Base-by-base conservation (phyloP, 2,329 filamentous ascomycete genomes). In the Shiraia sp. region DNA sequence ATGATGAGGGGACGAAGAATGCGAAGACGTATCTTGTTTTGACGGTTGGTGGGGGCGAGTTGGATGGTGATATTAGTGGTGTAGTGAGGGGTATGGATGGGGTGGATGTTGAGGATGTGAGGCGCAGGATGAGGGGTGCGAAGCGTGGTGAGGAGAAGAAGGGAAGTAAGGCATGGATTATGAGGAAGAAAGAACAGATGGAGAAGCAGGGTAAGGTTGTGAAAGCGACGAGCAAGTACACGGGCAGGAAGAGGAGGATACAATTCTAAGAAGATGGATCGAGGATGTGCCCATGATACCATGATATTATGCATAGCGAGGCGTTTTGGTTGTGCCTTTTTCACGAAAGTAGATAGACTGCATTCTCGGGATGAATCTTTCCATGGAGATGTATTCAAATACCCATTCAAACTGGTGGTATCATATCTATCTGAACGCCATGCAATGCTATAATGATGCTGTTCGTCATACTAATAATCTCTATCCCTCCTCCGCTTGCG, bases 1-100 rank as follows among this genome's bases (percentile, higher is more conserved):
- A 99, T 70, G 92, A 97, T 67, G 88, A 88, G 0, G 92, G 90
- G 30, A 99, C 93, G 26, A 99, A 99, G 79, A 96, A 91, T 65
- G 83, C 86, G 55, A 99, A 99, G 77, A 77, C 95, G n/a, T 99
- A 99, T 68, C 78, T 99, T 2, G 92, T 99, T 0, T 74, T 99
- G 23, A 96, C 90, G 0, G 93, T 96, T 1, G 93, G 92, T 23
- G 79, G 80, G 2, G 86, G 87, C 7, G 79, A 81, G 33, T 45
- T 80, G 32, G 68, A 66, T 33, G 78, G 77, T 7, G 91, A 96
- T 65, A 96, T 99, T 51, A 96, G 91, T 0, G 87, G 88, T 5
- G 87, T 96, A 3, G 90, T 99, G 10, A 80, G 85, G 45, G 89
- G 88, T 2, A 89, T 97, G 90, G 88, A 93, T 14, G 87, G 80